phyloP scores from a whole-genome alignment of 495 filamentous ascomycete species.

The Margaritispora aquatica region DNA sequence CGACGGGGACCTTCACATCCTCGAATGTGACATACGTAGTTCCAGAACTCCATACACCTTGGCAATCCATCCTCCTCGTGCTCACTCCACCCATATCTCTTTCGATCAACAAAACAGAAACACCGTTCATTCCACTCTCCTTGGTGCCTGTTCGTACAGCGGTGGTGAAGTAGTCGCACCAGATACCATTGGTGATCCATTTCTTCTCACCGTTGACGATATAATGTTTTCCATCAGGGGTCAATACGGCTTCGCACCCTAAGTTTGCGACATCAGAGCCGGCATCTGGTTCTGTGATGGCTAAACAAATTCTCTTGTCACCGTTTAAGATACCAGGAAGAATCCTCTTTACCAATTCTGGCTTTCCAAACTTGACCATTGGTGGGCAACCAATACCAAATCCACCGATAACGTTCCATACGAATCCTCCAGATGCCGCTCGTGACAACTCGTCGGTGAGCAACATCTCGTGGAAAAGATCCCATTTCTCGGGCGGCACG shows the following conservation, averaged over 20 bases:
- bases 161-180: conserved; percentile 96
- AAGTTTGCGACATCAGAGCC: conserved; percentile 88
- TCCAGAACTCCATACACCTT: conserved; percentile 90
- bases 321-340: conserved; percentile 80
- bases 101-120: conserved; percentile 86
- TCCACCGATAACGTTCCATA: conserved; percentile 94
- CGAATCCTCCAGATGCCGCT: conserved; percentile 81
- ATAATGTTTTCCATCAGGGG: conserved; percentile 93
- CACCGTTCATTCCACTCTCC: conserved; percentile 78
- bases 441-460: conserved; percentile 92
- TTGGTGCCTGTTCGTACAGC: conserved; percentile 80
- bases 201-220: conserved; percentile 99
- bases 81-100: conserved; percentile 57
- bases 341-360: conserved; percentile 72
- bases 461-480: conserved; percentile 95
- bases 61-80: conserved; percentile 95
- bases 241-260: conserved; percentile 89
- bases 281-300: conserved; percentile 78
- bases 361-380: conserved; percentile 86
- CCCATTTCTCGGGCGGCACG: conserved; percentile 86
- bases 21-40: conserved; percentile 98
- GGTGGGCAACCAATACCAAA: conserved; percentile 93
- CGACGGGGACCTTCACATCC: conserved; percentile 96
- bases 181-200: conserved; percentile 98
- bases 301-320: conserved; percentile 91